Percentiles rank a stretch among this genome's conserved stretches.
Conservation (phyloP, 495 filamentous ascomycete genomes). For the Aspergillus panamensis region DNA sequence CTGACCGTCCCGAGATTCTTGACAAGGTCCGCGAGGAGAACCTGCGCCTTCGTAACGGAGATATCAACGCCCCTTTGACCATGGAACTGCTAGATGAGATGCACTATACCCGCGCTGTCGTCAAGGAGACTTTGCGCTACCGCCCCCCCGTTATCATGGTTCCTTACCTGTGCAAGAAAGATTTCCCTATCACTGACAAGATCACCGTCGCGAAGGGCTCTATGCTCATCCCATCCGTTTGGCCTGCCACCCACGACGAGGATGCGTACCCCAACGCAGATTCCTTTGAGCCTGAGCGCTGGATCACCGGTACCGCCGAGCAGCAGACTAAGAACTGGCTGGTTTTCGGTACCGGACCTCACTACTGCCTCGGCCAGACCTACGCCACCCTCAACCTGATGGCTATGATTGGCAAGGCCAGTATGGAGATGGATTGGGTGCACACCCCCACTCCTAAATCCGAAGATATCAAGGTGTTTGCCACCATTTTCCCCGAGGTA, state of each 20-base stretch:
- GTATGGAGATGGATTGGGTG: constrained; percentile 84
- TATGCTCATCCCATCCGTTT: constrained; percentile 91
- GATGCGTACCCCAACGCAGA: constrained; percentile 91
- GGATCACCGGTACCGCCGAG: constrained; percentile 87
- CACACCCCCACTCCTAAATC: constrained; percentile 76
- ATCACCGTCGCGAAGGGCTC: constrained; percentile 91
- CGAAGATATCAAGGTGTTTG: constrained; percentile 97
- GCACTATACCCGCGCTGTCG: constrained; percentile 87
- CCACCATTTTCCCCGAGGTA: constrained; percentile 96
- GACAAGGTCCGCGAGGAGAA: constrained; percentile 94
- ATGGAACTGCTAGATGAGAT: constrained; percentile 85
- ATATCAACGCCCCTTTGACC: constrained; percentile 63
- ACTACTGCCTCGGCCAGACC: constrained; percentile 94
- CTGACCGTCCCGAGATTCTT: constrained; percentile 86
- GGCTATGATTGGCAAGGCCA: constrained; percentile 92
- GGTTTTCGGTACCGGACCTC: constrained; percentile 92
- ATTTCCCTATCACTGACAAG: constrained; percentile 83
- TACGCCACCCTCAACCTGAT: constrained; percentile 90
- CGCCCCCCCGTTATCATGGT: constrained; percentile 98
- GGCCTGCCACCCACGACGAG: constrained; percentile 86
- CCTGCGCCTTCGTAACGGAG: constrained; percentile 69
- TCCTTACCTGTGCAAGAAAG: constrained; percentile 91
- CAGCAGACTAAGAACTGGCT: constrained; percentile 94
- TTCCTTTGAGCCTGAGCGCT: constrained; percentile 81
- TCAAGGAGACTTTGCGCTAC: constrained; percentile 92